phyloP scores from a whole-genome alignment of 2,329 filamentous ascomycete species.

The Fusarium sp. region DNA sequence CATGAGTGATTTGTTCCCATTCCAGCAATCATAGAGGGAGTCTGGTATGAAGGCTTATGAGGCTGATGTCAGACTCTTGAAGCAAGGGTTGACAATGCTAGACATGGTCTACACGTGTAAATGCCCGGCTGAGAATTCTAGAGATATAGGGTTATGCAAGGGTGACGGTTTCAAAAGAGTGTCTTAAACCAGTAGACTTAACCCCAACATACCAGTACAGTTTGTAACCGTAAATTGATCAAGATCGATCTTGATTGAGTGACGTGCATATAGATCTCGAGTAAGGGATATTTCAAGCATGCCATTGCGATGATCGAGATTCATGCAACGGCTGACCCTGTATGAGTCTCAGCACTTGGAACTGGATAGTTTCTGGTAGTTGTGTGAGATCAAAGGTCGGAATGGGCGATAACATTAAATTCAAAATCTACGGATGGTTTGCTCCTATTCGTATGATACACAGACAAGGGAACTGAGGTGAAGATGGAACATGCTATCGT shows the following conservation, averaged over 20 bases:
- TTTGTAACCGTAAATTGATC: neutral
- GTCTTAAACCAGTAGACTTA: conserved; percentile 1
- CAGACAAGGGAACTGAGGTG: neutral
- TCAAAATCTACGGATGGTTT: neutral
- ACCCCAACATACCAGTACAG: conserved; percentile 3
- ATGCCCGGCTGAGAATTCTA: neutral
- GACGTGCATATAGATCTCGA: neutral
- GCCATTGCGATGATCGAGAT: conserved; percentile 27
- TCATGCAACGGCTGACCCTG: neutral
- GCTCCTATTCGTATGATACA: too few species aligned
- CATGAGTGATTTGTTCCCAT: conserved; percentile 11
- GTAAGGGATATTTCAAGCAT: conserved; percentile 20
- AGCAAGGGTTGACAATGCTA: conserved; percentile 13
- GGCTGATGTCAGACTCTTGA: neutral
- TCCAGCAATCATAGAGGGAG: conserved; percentile 12
- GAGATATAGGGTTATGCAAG: conserved; percentile 19
- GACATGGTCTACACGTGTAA: conserved; percentile 26
- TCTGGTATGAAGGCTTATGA: conserved; percentile 28
- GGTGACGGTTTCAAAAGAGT: conserved; percentile 1
- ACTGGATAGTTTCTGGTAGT: neutral
- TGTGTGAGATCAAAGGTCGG: neutral
- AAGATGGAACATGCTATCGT: neutral
- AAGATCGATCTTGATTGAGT: neutral
- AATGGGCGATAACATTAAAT: neutral
- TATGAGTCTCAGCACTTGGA: neutral